Evolutionary conservation across 768 basidiomycete species (phyloP).

Genomic region (Mrakia hoshinonis): DNA sequence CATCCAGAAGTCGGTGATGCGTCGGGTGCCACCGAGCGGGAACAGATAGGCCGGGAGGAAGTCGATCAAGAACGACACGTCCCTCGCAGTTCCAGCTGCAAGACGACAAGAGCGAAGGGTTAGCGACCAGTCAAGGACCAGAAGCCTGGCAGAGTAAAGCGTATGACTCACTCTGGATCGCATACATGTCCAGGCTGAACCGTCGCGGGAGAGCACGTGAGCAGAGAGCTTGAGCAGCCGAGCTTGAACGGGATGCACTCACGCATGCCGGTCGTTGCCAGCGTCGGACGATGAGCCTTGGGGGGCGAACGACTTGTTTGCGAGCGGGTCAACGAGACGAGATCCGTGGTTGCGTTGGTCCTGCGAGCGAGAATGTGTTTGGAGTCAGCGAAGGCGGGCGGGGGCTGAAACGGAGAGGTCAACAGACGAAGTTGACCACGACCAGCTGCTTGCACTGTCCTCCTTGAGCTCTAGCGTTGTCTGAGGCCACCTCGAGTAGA

Average conservation of each 20-base stretch:
- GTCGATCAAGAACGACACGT: slow-evolving; percentile 72
- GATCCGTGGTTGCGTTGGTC: slow-evolving; percentile 5
- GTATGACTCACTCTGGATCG: neutral
- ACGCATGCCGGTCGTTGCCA: neutral
- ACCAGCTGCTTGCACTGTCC: neutral
- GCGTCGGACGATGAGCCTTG: neutral
- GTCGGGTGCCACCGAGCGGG: slow-evolving; percentile 55
- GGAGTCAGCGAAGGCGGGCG: neutral
- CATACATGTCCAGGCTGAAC: neutral
- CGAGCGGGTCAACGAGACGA: neutral
- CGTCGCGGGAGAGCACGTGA: neutral
- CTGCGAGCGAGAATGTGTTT: neutral
- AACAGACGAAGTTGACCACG: neutral
- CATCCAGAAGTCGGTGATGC: neutral
- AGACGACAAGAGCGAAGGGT: neutral
- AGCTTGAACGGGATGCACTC: neutral
- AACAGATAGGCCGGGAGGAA: slow-evolving; percentile 66
- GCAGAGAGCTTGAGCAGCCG: neutral
- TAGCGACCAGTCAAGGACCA: neutral
- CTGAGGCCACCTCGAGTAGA: neutral
- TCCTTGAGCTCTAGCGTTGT: neutral
- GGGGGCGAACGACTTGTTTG: neutral
- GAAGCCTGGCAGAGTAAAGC: neutral
- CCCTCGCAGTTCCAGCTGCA: slow-evolving; percentile 57
- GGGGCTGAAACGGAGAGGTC: neutral